A percentile compares a stretch with the other conserved stretches of the same genome.
phyloP scores from a whole-genome alignment of 108 stramenopile species.

The Stephanodiscus triporus region DNA sequence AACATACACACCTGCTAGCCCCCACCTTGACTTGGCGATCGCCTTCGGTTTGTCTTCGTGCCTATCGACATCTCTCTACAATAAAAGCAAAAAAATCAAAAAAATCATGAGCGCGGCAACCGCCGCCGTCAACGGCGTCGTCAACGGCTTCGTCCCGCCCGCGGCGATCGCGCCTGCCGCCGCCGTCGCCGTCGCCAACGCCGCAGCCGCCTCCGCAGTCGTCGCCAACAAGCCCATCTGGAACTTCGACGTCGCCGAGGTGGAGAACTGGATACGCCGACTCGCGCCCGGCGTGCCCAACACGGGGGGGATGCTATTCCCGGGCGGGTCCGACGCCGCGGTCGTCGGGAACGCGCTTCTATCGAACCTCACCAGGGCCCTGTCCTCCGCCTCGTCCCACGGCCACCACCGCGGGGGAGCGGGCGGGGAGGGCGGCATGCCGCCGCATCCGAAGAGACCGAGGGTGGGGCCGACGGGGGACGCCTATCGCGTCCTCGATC shows the following conservation, averaged over 20 bases:
- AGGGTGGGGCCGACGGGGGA: constrained; percentile 7
- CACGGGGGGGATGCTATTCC: constrained; percentile 43
- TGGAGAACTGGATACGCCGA: constrained; percentile 29
- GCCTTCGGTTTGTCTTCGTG: too few relatives aligned
- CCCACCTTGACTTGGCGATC: too few relatives aligned
- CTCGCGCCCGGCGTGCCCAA: constrained; percentile 31
- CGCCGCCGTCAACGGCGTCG: too few relatives aligned
- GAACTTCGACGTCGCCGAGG: constrained; percentile 25
- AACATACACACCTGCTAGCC: too few relatives aligned
- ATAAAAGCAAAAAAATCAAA: too few relatives aligned
- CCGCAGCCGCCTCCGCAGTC: too few relatives aligned
- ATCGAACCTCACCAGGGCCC: constrained; percentile 14
- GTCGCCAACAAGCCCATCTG: constrained; percentile 28
- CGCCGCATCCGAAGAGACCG: constrained; percentile 10
- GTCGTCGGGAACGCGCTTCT: constrained; percentile 4
- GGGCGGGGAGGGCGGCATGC: neutral
- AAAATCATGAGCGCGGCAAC: too few relatives aligned
- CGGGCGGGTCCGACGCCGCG: neutral
- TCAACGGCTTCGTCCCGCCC: too few relatives aligned
- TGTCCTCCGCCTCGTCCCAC: constrained; percentile 20
- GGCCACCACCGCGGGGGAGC: neutral
- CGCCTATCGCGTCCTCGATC: constrained; percentile 35
- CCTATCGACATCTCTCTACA: too few relatives aligned
- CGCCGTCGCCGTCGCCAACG: too few relatives aligned
- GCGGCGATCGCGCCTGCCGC: too few relatives aligned